Base-by-base conservation (phyloP, 2,329 filamentous ascomycete genomes). In the Cladophialophora psammophila region DNA sequence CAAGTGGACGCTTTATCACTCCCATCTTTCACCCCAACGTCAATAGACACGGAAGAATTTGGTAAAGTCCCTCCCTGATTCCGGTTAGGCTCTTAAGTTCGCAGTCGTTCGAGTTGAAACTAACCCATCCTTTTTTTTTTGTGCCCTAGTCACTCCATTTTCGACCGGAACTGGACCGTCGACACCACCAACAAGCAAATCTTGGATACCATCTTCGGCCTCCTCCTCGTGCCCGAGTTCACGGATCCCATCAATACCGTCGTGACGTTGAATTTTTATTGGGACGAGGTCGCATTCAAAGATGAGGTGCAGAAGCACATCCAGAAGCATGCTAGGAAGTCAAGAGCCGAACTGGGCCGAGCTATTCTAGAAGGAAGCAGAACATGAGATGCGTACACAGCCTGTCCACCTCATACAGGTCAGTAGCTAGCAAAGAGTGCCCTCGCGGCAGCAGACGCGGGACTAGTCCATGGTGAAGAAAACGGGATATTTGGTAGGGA, bases 21-120 rank as follows among this genome's bases (percentile, higher is more conserved):
- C 74, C 74, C 13, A 74, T 79, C 48, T 74, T 76, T 59, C 79
- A 80, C 55, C 77, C 78, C 10, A 80, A 80, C 65, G 76, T 79
- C 67, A 78, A 76, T 53, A 73, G 74, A 42, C 76, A 79, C 42
- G 77, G 77, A 7, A 71, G 74, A 15, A 76, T 80, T 66, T 80
- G 77, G 69, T 78, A 79, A 68, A 52, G 50, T 42, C 35, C 42
- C 52, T 7, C 20, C 32, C 15, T 35, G 5, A 45, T 26, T 8
- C 36, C 26, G 3, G 36, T 36, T 36, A 54, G 35, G 50, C 20
- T 32, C 38, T 35, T 36, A 26, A 26, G 26, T 26, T 26, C 26
- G 26, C 26, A 26, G 26, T 26, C 26, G 26, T 26, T 26, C 3
- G n/a, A 3, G 42, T 54, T 61, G 38, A 31, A 36, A 55, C 15